phyloP scores from a whole-genome alignment of 176 grass and related monocot species.

The Triticum urartu region DNA sequence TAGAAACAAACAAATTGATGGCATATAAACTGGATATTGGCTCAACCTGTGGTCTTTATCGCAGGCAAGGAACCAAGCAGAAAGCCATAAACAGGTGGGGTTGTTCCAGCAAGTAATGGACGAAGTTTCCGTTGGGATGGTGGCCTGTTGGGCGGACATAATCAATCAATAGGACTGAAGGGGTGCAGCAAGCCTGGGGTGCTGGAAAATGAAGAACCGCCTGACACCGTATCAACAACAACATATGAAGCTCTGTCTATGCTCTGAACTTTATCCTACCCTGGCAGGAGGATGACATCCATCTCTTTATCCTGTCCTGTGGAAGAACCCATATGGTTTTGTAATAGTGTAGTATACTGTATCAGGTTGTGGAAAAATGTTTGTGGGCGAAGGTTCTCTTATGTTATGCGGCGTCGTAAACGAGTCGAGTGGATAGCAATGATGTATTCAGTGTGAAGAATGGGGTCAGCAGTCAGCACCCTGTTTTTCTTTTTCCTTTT shows the following conservation, averaged over 20 bases:
- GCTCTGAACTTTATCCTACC: not conserved
- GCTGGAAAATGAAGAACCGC: not conserved
- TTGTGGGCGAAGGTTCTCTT: not conserved
- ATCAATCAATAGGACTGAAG: not conserved
- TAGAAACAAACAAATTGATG: not conserved
- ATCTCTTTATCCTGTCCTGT: not conserved
- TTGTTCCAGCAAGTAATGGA: not conserved
- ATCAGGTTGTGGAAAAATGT: not conserved
- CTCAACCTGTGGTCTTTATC: not conserved
- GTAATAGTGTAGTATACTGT: too few species aligned
- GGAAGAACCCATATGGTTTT: not conserved
- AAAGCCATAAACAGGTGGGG: not conserved
- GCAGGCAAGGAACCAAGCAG: not conserved
- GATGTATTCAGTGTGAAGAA: not conserved
- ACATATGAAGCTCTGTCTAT: not conserved
- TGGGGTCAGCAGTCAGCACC: too few species aligned
- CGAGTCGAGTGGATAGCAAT: not conserved
- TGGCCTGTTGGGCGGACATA: too few species aligned
- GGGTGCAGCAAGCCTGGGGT: not conserved
- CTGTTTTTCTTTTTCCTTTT: too few species aligned
- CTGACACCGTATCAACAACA: not conserved
- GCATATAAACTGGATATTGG: not conserved
- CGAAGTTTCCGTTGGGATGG: too few species aligned
- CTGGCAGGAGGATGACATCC: not conserved
- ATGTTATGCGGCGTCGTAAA: not conserved